These are phyloP conservation scores for Sarcocystis neurona DNA, from an alignment of 169 alveolate species.

Conservation along the genomic window DNA sequence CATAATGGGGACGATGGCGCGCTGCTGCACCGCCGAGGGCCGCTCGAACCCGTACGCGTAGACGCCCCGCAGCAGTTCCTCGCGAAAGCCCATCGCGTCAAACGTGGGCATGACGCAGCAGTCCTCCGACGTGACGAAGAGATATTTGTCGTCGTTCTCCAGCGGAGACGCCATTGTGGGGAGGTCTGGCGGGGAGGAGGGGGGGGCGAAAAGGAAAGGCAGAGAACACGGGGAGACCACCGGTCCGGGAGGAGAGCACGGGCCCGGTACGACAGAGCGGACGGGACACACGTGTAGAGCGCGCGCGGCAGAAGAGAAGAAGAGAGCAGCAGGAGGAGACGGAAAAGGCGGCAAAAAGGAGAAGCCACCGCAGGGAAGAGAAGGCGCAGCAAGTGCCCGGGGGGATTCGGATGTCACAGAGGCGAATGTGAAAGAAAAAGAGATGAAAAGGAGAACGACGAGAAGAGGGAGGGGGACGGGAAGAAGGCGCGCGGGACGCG, in stretches of 20 bases:
- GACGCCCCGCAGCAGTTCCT: conserved; percentile 95
- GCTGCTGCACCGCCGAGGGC: conserved; percentile 99
- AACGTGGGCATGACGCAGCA: conserved; percentile 87
- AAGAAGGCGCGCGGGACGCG: background rate
- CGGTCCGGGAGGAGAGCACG: background rate
- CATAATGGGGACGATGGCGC: conserved; percentile 97
- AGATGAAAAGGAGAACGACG: background rate
- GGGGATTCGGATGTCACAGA: background rate
- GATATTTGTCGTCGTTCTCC: conserved; percentile 43
- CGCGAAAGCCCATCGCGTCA: conserved; percentile 92
- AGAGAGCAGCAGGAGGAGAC: background rate
- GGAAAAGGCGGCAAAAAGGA: background rate
- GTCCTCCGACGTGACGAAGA: conserved; percentile 74
- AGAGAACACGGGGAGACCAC: background rate
- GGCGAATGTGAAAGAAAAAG: too few species aligned
- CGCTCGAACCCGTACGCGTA: conserved; percentile 98
- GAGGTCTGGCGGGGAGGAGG: conserved; percentile 8
- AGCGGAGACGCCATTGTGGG: conserved; percentile 15
- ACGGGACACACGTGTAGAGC: background rate
- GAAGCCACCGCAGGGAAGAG: background rate
- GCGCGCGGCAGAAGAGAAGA: background rate
- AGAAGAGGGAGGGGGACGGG: background rate
- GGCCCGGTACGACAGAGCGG: background rate
- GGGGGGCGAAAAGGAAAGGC: background rate
- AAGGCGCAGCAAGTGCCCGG: background rate